Evolutionary conservation across 345 rosid species (phyloP).

Genomic region (Cochlearia excelsa): DNA sequence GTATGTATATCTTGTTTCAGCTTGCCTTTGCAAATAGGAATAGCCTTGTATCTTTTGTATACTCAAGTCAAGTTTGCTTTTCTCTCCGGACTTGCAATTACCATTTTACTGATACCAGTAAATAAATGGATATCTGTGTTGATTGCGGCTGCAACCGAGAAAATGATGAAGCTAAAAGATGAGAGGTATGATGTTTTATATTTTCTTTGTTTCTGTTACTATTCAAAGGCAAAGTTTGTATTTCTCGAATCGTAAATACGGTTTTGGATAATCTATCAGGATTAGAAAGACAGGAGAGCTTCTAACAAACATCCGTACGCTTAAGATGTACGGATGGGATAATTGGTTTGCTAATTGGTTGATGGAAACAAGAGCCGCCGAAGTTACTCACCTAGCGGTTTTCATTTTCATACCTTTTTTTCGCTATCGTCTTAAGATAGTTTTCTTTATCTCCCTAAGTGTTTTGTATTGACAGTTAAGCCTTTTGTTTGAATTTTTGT

Average conservation of each 20-base stretch:
- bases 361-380: conserved; percentile 67
- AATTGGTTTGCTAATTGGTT: conserved; percentile 71
- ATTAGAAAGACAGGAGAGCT: conserved; percentile 87
- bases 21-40: conserved; percentile 89
- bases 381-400: conserved; percentile 87
- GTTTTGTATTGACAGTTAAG: conserved; percentile 1
- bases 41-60: conserved; percentile 77
- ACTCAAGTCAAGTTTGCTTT: conserved; percentile 92
- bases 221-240: not conserved
- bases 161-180: conserved; percentile 97
- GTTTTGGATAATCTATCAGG: conserved; percentile 42
- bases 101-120: conserved; percentile 80
- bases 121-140: conserved; percentile 85
- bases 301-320: conserved; percentile 71
- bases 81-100: conserved; percentile 76
- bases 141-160: conserved; percentile 84
- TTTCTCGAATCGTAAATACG: conserved; percentile 2
- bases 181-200: conserved; percentile 56
- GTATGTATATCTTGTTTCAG: conserved; percentile 44
- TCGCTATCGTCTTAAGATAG: not conserved
- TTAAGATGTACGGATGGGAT: conserved; percentile 94
- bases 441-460: not conserved
- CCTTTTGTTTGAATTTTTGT: conserved; percentile 27
- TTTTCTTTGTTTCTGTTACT: conserved; percentile 2
- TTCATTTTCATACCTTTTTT: conserved; percentile 20